These are phyloP conservation scores for Termitomyces sp. DNA, from an alignment of 1,284 basidiomycete genomes.

Conservation along the genomic window DNA sequence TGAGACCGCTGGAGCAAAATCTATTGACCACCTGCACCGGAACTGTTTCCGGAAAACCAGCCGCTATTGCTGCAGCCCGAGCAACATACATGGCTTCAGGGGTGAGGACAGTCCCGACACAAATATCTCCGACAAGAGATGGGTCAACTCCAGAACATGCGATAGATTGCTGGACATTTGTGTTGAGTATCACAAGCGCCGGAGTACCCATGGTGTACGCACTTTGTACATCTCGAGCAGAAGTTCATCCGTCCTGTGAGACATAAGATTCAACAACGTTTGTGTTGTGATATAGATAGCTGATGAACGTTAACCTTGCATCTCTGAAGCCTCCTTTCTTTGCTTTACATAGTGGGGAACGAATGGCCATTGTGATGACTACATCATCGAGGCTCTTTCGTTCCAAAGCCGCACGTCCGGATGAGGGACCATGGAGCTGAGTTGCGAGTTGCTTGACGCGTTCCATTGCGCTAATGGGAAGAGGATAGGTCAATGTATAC, in stretches of 20 bases:
- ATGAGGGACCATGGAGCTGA: conserved; percentile 42
- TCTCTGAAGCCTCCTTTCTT: conserved; percentile 81
- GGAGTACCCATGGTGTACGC: conserved; percentile 5
- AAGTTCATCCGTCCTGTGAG: conserved; percentile 64
- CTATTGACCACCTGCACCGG: conserved; percentile 76
- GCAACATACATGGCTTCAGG: conserved; percentile 62
- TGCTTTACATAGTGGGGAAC: conserved; percentile 72
- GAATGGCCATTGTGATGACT: conserved; percentile 74
- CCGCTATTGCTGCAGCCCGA: conserved; percentile 71
- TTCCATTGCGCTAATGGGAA: conserved; percentile 32
- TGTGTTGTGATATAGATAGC: neutral
- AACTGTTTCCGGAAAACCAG: conserved; percentile 75
- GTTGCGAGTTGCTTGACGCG: conserved; percentile 63
- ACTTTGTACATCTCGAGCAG: conserved; percentile 76
- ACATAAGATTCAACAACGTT: neutral
- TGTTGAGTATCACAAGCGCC: neutral
- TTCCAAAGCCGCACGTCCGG: conserved; percentile 44
- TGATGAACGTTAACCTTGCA: conserved; percentile 53
- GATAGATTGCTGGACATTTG: conserved; percentile 49
- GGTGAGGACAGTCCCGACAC: conserved; percentile 68
- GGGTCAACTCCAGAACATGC: conserved; percentile 63
- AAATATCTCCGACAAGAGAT: conserved; percentile 69
- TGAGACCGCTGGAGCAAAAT: conserved; percentile 76
- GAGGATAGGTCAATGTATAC: neutral
- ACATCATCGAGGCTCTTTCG: conserved; percentile 66